Base-by-base conservation (phyloP, 352 stramenopile genomes). In the Phytophthora colocasiae region DNA sequence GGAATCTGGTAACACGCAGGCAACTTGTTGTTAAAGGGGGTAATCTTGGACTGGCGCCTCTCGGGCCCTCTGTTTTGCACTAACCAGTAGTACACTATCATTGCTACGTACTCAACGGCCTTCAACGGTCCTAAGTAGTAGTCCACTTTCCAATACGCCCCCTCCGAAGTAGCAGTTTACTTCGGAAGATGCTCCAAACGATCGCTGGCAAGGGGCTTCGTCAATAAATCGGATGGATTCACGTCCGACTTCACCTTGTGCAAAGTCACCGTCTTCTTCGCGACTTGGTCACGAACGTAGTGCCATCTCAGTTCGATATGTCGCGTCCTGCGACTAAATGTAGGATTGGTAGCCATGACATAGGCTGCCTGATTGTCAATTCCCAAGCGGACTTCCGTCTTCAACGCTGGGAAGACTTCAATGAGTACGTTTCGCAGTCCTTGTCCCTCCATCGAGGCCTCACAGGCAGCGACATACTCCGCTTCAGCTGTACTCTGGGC, bases 301-400 rank as follows among this genome's bases (percentile, higher is more conserved):
- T 70, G 62, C 54, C 44, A 70, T 6, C 62, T 15, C 3, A 65
- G 38, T 29, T 70, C 44, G 31, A 65, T 53, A 36, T 63, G 32
- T 45, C 54, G 22, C 8, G 40, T 70, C 9, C 54, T 12, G 12
- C 44, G 34, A 19, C 32, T 65, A 19, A 70, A 34, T 2, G 54
- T 58, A 0, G 54, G 52, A n/a, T 64, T 70, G 6, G 51, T 64
- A 32, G 63, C 45, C 46, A 71, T 58, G 1, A 62, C 50, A 24
- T 38, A 41, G 2, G 65, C 65, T 32, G 57, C 43, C 39, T 57
- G 58, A 47, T 73, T 73, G 22, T 73, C 51, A 26, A 73, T 69
- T 15, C 58, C 58, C 19, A 69, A 4, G 5, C 24, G 17, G 22
- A 48, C 6, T 27, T 46, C 31, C 1, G 36, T 39, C 4, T 32